Conservation (phyloP, 768 basidiomycete species). For the Pisolithus tinctorius region DNA sequence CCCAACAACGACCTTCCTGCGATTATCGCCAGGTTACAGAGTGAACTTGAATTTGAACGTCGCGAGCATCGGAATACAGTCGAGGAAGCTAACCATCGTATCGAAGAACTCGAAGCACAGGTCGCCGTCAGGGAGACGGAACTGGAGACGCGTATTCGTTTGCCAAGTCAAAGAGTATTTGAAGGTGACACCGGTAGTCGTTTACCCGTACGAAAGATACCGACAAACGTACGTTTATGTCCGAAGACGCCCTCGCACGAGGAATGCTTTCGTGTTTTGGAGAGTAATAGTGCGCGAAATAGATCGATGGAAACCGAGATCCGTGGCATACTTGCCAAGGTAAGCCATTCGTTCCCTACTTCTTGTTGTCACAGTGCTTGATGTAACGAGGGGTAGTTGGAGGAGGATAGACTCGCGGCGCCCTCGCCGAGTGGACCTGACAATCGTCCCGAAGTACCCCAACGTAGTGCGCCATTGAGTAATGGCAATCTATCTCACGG, state of each 20-base stretch:
- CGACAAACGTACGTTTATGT: slow-evolving; percentile 1
- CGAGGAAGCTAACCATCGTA: too few relatives aligned
- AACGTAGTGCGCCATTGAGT: not conserved
- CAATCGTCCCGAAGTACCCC: not conserved
- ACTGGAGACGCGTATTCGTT: too few relatives aligned
- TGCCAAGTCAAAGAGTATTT: too few relatives aligned
- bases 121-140: too few relatives aligned
- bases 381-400: slow-evolving; percentile 11
- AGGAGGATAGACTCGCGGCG: slow-evolving; percentile 10
- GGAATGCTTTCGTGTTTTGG: slow-evolving; percentile 27
- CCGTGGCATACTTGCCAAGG: slow-evolving; percentile 30
- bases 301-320: slow-evolving; percentile 40
- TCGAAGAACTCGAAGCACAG: too few relatives aligned
- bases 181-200: slow-evolving; percentile 16
- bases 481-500: not conserved
- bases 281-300: slow-evolving; percentile 34
- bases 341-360: slow-evolving; percentile 11
- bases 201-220: not conserved
- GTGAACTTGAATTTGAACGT: slow-evolving; percentile 40
- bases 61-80: slow-evolving; percentile 28
- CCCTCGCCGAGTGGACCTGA: slow-evolving; percentile 1
- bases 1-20: slow-evolving; percentile 27
- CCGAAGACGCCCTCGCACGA: slow-evolving; percentile 6
- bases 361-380: not conserved
- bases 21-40: slow-evolving; percentile 36